These are phyloP conservation scores for Trichosanthes truncata DNA, from an alignment of 306 rosid genomes.

Conservation along the genomic window DNA sequence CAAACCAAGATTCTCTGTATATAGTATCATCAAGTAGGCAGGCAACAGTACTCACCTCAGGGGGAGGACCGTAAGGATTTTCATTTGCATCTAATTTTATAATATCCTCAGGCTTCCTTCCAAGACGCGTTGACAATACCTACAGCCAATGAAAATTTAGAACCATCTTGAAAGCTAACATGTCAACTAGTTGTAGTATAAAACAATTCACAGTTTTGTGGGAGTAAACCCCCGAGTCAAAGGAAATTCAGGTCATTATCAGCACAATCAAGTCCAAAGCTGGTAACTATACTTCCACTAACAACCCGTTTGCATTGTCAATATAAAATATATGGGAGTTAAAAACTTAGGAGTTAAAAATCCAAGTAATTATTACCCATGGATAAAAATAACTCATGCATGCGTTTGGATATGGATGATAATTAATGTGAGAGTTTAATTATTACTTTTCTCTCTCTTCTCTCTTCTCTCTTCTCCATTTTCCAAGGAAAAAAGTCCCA, in stretches of 20 bases:
- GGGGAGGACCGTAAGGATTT: slow-evolving; percentile 98
- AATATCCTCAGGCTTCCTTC: slow-evolving; percentile 93
- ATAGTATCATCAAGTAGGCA: neutral
- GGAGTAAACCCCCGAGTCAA: neutral
- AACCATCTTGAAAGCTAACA: neutral
- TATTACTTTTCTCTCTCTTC: too few relatives aligned
- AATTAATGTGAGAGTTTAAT: too few relatives aligned
- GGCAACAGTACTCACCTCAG: slow-evolving; percentile 48
- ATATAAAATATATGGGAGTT: too few relatives aligned
- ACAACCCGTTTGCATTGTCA: too few relatives aligned
- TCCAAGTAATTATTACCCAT: too few relatives aligned
- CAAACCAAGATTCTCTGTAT: neutral
- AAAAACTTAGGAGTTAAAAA: too few relatives aligned
- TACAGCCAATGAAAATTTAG: slow-evolving; percentile 15
- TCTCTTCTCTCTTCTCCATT: too few relatives aligned
- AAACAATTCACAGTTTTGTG: neutral
- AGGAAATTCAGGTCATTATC: neutral
- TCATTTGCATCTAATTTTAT: slow-evolving; percentile 96
- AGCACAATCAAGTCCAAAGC: neutral
- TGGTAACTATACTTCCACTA: too few relatives aligned
- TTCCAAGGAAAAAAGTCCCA: too few relatives aligned
- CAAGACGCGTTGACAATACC: slow-evolving; percentile 76
- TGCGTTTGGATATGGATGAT: too few relatives aligned
- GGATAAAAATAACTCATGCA: too few relatives aligned
- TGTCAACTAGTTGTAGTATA: neutral